These are phyloP conservation scores for Eimeria zaria DNA, from an alignment of 169 alveolate species.

Conservation along the genomic window DNA sequence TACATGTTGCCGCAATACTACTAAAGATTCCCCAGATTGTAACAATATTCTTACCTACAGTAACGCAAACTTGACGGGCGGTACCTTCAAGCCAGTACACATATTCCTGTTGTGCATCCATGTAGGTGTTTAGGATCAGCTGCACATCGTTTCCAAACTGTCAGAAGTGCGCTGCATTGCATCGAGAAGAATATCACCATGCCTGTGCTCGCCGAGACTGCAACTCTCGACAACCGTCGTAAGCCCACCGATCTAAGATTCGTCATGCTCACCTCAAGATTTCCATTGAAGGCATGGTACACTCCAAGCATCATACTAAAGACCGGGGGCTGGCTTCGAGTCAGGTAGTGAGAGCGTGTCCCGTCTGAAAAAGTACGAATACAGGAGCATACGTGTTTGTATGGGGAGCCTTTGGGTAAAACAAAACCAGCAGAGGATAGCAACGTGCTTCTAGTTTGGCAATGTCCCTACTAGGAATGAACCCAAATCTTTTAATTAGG, in stretches of 20 bases:
- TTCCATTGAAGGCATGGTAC: conserved; percentile 68
- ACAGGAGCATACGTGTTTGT: background rate
- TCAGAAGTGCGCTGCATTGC: background rate
- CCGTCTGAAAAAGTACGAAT: conserved; percentile 71
- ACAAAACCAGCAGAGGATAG: background rate
- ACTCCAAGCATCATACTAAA: conserved; percentile 77
- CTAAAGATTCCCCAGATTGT: background rate
- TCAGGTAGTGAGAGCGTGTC: conserved; percentile 84
- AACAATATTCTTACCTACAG: background rate
- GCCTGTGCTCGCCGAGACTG: background rate
- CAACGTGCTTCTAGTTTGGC: no score
- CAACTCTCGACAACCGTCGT: background rate
- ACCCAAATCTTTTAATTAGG: conserved; percentile 79
- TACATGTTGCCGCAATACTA: background rate
- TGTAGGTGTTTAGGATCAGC: conserved; percentile 43
- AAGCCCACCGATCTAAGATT: background rate
- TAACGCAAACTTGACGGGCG: background rate
- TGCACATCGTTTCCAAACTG: background rate
- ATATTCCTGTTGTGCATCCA: conserved; percentile 12
- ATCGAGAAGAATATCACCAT: background rate
- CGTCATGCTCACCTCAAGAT: conserved; percentile 46
- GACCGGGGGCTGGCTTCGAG: conserved; percentile 86
- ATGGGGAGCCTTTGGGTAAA: background rate
- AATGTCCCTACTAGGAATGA: conserved; percentile 78
- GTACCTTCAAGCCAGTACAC: conserved; percentile 20